These are phyloP conservation scores for Warburgia ugandensis DNA, from an alignment of 164 flowering plant genomes.

Conservation along the genomic window DNA sequence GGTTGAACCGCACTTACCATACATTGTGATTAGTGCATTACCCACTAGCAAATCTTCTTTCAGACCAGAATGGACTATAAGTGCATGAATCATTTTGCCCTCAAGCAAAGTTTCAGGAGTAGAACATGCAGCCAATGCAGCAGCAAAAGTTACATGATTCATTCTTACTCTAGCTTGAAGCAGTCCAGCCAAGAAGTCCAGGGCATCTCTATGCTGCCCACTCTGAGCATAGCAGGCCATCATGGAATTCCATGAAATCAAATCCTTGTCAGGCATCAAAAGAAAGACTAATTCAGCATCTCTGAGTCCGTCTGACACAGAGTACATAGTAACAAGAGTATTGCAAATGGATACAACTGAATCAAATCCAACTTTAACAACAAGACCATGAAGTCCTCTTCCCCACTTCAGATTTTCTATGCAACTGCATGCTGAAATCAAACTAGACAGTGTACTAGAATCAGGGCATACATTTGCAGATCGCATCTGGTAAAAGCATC, in stretches of 20 bases:
- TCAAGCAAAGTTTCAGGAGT: conserved; percentile 26
- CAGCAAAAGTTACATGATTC: conserved; percentile 55
- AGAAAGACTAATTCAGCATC: conserved; percentile 43
- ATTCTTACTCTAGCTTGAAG: conserved; percentile 14
- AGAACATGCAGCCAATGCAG: conserved; percentile 68
- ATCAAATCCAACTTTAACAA: conserved; percentile 42
- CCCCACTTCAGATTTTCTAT: conserved; percentile 54
- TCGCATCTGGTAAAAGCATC: conserved; percentile 48
- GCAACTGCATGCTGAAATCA: conserved; percentile 42
- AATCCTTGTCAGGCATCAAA: conserved; percentile 50
- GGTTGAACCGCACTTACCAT: conserved; percentile 51
- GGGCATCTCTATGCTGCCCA: conserved; percentile 31
- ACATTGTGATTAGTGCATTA: conserved; percentile 75
- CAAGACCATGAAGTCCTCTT: conserved; percentile 52
- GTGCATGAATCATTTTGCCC: conserved; percentile 55
- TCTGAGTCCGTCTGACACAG: conserved; percentile 38
- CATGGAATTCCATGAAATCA: conserved; percentile 78
- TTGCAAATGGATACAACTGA: conserved; percentile 47
- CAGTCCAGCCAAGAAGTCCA: conserved; percentile 36
- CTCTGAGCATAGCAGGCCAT: conserved; percentile 48
- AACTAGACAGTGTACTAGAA: conserved; percentile 51
- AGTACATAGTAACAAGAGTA: conserved; percentile 62
- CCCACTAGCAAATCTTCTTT: conserved; percentile 51
- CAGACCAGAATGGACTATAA: conserved; percentile 37
- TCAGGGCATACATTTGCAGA: conserved; percentile 29